phyloP scores from a whole-genome alignment of 2,329 filamentous ascomycete genomes.

The Microsporum ferrugineum region DNA sequence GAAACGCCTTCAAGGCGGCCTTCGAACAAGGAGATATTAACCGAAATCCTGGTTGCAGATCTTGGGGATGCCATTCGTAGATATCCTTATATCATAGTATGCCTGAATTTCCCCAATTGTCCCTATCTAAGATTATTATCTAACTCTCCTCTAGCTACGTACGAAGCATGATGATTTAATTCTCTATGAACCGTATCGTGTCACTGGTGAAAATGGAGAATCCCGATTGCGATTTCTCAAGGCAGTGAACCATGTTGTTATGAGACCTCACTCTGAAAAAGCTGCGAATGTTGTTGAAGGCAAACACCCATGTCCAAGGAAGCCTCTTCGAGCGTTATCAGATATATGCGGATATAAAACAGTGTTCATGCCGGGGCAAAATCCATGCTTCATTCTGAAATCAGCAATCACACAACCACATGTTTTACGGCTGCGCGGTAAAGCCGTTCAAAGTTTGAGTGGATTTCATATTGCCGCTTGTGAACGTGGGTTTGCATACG shows the following conservation, averaged over 20 bases:
- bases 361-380: constrained; percentile 69
- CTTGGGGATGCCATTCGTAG: constrained; percentile 63
- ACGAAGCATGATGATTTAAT: constrained; percentile 71
- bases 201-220: constrained; percentile 16
- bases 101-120: constrained; percentile 20
- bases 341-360: constrained; percentile 63
- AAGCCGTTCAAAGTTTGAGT: constrained; percentile 58
- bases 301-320: constrained; percentile 16
- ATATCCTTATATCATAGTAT: constrained; percentile 70
- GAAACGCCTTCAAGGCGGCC: constrained; percentile 61
- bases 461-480: constrained; percentile 66
- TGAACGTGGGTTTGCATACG: constrained; percentile 71
- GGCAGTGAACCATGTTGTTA: constrained; percentile 48
- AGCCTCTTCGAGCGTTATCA: constrained; percentile 38
- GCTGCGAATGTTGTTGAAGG: background rate
- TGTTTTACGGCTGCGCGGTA: constrained; percentile 60
- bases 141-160: constrained; percentile 47
- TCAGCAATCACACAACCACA: constrained; percentile 66
- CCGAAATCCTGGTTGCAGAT: constrained; percentile 72
- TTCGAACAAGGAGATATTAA: constrained; percentile 58
- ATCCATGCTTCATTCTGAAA: constrained; percentile 72
- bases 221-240: constrained; percentile 61
- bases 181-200: constrained; percentile 70
- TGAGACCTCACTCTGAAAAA: background rate
- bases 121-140: background rate